Base-by-base conservation (phyloP, 2,329 filamentous ascomycete genomes). In the Fusarium goolgardi region DNA sequence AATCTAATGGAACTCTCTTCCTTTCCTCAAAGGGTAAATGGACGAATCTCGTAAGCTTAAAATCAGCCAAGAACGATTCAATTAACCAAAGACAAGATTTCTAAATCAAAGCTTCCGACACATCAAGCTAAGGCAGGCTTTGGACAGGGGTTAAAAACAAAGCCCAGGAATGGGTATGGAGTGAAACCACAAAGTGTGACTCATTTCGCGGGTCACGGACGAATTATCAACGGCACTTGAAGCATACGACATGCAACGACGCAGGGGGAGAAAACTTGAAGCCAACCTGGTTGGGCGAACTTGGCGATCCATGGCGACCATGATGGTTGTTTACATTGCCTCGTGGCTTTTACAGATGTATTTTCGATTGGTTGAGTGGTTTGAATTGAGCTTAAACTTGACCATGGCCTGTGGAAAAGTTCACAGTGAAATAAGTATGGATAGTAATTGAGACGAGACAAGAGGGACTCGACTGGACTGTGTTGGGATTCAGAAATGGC, bases 121-220 rank as follows among this genome's bases (percentile, higher is more conserved):
- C 23, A 21, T 37, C 18, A 55, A 71, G 62, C 72, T 72, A 73
- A 68, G 59, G 60, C 63, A 50, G 51, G 39, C 60, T 53, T 54
- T 16, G 11, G 47, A 65, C 72, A 74, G 71, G 72, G 72, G 62
- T 74, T 35, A 6, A 20, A 68, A 64, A 59, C 62, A 20, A 68
- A 64, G 59, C 60, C 63, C 50, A 72, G 63, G 69, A 73, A 73
- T 72, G 67, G 59, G 67, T 70, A 73, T 72, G 67, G 59, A 71
- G 62, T 74, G 72, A 74, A 73, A 74, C 72, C 47, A 56, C 55
- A 62, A 49, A 57, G 65, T 74, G 72, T 74, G 72, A 74, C 72
- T 74, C 72, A 74, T 73, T 71, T 46, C 55, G 58, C 49, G 60
- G 68, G 44, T 52, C 62, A 63, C 61, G 52, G 51, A 70, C 65